Evolutionary conservation across 1,284 basidiomycete genomes (phyloP), one percentile per base, ranked within the genome.

Genomic region (Pseudozyma sp.): DNA sequence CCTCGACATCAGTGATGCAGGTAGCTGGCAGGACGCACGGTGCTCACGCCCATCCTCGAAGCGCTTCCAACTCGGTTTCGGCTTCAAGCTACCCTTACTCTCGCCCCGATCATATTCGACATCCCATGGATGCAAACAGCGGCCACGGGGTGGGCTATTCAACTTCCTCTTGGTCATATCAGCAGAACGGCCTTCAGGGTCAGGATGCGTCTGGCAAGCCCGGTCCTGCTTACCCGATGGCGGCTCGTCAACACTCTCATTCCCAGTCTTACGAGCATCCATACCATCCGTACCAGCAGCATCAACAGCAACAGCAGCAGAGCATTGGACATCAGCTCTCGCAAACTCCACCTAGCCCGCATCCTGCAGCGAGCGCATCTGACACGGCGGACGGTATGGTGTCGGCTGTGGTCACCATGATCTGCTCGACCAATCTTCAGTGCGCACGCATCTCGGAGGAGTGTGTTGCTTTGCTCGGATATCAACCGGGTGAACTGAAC

Each of bases 391-490:
- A 58, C 31, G 25, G 55, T 43, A 31, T 42, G 45, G 39, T 66
- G n/a, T 74, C 76, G 48, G 61, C 77, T 0, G 63, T 73, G 11
- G 66, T 78, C 11, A 70, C 76, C 13, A 62, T 80, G 52, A 74
- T 80, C 64, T 76, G 74, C 65, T 78, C 77, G 31, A 80, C 78
- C 35, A 68, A 70, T 40, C 48, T 78, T 38, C 74, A 77, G 35
- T 72, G 70, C 44, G 76, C 74, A 14, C 76, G 77, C 39, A 59
- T 69, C 51, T 77, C 76, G n/a, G 65, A 76, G 35, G 70, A 77
- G 47, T 74, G 65, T 21, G 58, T 39, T 3, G 57, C 68, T 13
- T 64, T 80, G 45, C 69, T 78, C 11, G 78, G 77, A 3, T 71
- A 77, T 51, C 62, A 63, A 40, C 68, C 76, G 6, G 54, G 42